These are phyloP conservation scores for Craspedostauros australis DNA, from an alignment of 108 stramenopile genomes.

Conservation along the genomic window DNA sequence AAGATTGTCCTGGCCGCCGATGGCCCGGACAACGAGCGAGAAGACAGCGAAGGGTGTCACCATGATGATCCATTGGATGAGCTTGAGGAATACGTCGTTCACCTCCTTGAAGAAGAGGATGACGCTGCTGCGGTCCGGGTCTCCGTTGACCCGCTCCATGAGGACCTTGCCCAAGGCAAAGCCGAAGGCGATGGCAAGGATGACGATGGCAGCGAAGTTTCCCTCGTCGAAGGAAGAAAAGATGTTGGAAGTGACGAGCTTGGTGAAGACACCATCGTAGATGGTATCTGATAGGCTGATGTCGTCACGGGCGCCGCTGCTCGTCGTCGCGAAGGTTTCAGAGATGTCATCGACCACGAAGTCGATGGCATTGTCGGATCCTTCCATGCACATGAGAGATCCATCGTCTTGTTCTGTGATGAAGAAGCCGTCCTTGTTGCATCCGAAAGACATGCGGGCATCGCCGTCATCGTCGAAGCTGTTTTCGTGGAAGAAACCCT, in stretches of 20 bases:
- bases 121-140: neutral
- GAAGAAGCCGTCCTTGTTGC: conserved; percentile 1
- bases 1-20: conserved; percentile 23
- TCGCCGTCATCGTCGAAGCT: conserved; percentile 3
- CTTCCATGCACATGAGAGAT: neutral
- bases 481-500: neutral
- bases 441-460: conserved; percentile 1
- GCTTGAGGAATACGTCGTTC: conserved; percentile 20
- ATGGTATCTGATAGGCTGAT: conserved; percentile 13
- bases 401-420: conserved; percentile 7
- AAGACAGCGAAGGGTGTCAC: conserved; percentile 27
- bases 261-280: conserved; percentile 17
- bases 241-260: conserved; percentile 12
- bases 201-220: conserved; percentile 10
- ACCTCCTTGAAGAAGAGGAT: conserved; percentile 19
- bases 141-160: neutral
- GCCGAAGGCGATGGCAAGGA: conserved; percentile 18
- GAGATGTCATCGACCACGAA: conserved; percentile 6
- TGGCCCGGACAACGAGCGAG: conserved; percentile 27
- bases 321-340: neutral
- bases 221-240: conserved; percentile 8
- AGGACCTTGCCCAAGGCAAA: conserved; percentile 8
- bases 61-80: conserved; percentile 25
- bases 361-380: neutral
- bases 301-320: conserved; percentile 2